Evolutionary conservation across 768 basidiomycete species (phyloP), one percentile per base, ranked within the genome.

Genomic region (Suillus lakei): DNA sequence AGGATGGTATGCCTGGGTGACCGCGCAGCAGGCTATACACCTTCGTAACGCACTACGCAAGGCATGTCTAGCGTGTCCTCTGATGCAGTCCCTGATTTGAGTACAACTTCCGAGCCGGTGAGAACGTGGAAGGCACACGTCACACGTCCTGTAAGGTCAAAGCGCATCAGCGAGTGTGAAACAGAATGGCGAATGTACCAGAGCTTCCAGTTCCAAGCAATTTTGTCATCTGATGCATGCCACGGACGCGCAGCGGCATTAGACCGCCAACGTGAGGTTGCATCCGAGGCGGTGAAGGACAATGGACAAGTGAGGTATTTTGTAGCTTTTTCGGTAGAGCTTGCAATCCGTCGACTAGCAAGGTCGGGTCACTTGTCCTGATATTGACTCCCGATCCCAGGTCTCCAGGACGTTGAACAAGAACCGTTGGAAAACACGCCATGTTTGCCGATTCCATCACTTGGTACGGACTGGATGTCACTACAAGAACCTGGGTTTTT

Each of bases 11-110:
- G 3, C 73, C 71, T 4, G 43, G 34, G n/a, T 36, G 28, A 2
- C 66, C 64, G 8, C 61, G 62, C 13, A 74, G 66, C 12, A 63
- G 60, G 18, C 60, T 38, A 48, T 74, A 72, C 4, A 74, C 60
- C 61, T 62, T 74, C 73, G 43, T 61, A 61, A 32, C 41, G 60
- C 7, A 46, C 5, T 70, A 65, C 23, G 38, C 16, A 50, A 70
- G 23, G 60, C 21, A 21, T 30, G 61, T 36, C 23, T 28, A 36
- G 26, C 30, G n/a, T 54, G 9, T 21, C 44, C 8, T 39, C 26
- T 4, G 10, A 30, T 26, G 44, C 12, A 48, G n/a, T 28, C 30
- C 64, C 61, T 4, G 62, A 10, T 56, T 73, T 73, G 44, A 70
- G 28, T 9, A 67, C 71, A 4, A 72, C 69, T 26, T 60, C 51